Percentiles rank a stretch among this genome's conserved stretches.
These are phyloP conservation scores for Ananas comosus DNA, from an alignment of 176 grass and related monocot species.

Conservation along the genomic window DNA sequence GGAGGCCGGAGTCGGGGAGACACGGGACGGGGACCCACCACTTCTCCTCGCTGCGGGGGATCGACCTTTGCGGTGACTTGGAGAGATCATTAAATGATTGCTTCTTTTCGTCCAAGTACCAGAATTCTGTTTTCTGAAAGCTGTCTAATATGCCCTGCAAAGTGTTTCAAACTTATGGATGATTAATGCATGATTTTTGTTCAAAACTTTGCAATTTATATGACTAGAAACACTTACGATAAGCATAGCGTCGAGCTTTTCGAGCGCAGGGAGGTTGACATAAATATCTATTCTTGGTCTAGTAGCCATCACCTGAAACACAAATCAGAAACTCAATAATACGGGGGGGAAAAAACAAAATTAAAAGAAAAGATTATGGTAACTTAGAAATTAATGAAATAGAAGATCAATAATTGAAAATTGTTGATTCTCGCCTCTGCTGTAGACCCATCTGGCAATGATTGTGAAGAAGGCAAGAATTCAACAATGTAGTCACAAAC, in stretches of 20 bases:
- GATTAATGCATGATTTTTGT: not conserved
- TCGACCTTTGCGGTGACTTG: slow-evolving; percentile 27
- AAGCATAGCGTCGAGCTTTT: slow-evolving; percentile 86
- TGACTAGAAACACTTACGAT: slow-evolving; percentile 35
- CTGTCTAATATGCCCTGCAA: slow-evolving; percentile 64
- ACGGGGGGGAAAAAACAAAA: not conserved
- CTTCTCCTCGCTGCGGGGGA: slow-evolving; percentile 47
- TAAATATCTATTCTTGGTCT: slow-evolving; percentile 64
- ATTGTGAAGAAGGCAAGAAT: slow-evolving; percentile 59
- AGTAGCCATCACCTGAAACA: slow-evolving; percentile 63
- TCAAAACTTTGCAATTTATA: not conserved
- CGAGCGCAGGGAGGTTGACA: slow-evolving; percentile 80
- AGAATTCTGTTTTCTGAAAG: slow-evolving; percentile 88
- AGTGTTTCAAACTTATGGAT: not conserved
- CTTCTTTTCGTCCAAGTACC: slow-evolving; percentile 61
- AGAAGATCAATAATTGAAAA: not conserved
- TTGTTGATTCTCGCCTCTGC: slow-evolving; percentile 31
- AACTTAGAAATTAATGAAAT: not conserved
- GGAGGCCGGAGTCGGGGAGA: slow-evolving; percentile 55
- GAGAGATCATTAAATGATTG: slow-evolving; percentile 20
- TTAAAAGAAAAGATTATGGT: too few relatives aligned
- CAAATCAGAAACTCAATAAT: not conserved
- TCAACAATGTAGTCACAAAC: slow-evolving; percentile 88
- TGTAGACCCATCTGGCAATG: slow-evolving; percentile 40
- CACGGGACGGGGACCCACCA: slow-evolving; percentile 92